Base-by-base conservation (phyloP, 805 yeast genomes). In the Phaffomyces opuntiae region DNA sequence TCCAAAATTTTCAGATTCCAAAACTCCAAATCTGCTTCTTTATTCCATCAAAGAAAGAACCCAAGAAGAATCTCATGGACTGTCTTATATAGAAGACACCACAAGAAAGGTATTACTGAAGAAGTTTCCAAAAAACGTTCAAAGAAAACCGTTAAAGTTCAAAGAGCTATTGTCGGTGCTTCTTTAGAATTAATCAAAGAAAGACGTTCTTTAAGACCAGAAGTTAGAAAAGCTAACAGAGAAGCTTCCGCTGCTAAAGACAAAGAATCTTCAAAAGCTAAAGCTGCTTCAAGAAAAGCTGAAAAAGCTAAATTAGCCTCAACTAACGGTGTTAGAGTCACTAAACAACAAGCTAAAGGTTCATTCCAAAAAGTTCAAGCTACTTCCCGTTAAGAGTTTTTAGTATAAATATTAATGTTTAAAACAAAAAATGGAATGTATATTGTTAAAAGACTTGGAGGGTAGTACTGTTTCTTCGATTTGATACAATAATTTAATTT, bases 51-150 rank as follows among this genome's bases (percentile, higher is more conserved):
- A 82, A 89, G 97, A 85, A 93, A 93, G 95, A 93, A 93, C 90
- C 99, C 99, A 79, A 90, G 99, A 84, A 87, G 96, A 83, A 83
- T 93, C 72, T 83, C 98, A 59, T 93, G 99, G 99, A 93, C 99
- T 62, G 97, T 91, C 68, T 82, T 93, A 67, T 93, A 79, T 91
- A 91, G 99, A 84, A 87, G 96, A 79, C 96, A 91, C 80, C 98
- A 93, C 95, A 89, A 88, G 86, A 93, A 93, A 81, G 99, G 99
- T 80, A 81, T 91, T 72, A 83, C 96, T 68, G 99, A 93, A 82
- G 99, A 93, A 80, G 87, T 86, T 63, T 65, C 95, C 73, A 93
- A 88, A 86, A 95, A 87, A 85, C 87, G 96, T 78, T 61, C 93
- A 64, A 91, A 96, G 83, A 90, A 88, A 83, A 73, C 96, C 68